These are phyloP conservation scores for Entoloma clypeatum DNA, from an alignment of 1,284 basidiomycete species.

Conservation along the genomic window DNA sequence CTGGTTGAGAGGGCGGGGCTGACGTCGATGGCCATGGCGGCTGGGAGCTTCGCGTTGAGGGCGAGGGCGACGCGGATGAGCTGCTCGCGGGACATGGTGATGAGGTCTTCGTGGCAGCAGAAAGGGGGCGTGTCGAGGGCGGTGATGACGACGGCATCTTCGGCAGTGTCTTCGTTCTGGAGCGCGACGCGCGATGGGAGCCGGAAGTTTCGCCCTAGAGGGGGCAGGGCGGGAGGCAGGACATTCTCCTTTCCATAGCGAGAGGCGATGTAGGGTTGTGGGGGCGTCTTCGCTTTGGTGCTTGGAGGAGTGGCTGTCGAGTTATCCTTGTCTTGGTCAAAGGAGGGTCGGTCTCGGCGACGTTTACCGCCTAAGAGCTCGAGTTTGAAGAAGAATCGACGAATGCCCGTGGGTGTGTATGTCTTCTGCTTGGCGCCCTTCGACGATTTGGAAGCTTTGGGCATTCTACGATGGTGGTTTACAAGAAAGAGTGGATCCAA, in stretches of 20 bases:
- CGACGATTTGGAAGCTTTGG: slow-evolving; percentile 10
- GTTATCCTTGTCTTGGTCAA: slow-evolving; percentile 19
- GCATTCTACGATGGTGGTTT: slow-evolving; percentile 6
- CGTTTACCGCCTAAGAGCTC: slow-evolving; percentile 23
- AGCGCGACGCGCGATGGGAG: slow-evolving; percentile 33
- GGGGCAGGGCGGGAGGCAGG: not conserved
- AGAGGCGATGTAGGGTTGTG: slow-evolving; percentile 1
- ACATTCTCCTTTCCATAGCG: slow-evolving; percentile 8
- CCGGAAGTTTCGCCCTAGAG: not conserved
- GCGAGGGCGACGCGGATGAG: slow-evolving; percentile 42
- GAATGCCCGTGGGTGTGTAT: slow-evolving; percentile 25
- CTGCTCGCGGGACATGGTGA: slow-evolving; percentile 46
- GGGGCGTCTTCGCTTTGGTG: not conserved
- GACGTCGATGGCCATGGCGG: slow-evolving; percentile 41
- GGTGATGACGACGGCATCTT: slow-evolving; percentile 52
- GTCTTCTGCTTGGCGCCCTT: slow-evolving; percentile 15
- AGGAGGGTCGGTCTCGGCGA: slow-evolving; percentile 13
- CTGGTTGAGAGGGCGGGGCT: slow-evolving; percentile 29
- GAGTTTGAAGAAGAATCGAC: slow-evolving; percentile 29
- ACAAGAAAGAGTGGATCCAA: too few species aligned
- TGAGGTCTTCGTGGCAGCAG: slow-evolving; percentile 60
- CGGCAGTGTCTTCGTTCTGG: slow-evolving; percentile 46
- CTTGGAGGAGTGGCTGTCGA: slow-evolving; percentile 20
- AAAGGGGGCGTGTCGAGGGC: slow-evolving; percentile 47
- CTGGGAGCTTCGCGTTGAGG: slow-evolving; percentile 48